Evolutionary conservation across 495 filamentous ascomycete genomes (phyloP), one percentile per base, ranked within the genome.

Genomic region (Acidomyces sp.): DNA sequence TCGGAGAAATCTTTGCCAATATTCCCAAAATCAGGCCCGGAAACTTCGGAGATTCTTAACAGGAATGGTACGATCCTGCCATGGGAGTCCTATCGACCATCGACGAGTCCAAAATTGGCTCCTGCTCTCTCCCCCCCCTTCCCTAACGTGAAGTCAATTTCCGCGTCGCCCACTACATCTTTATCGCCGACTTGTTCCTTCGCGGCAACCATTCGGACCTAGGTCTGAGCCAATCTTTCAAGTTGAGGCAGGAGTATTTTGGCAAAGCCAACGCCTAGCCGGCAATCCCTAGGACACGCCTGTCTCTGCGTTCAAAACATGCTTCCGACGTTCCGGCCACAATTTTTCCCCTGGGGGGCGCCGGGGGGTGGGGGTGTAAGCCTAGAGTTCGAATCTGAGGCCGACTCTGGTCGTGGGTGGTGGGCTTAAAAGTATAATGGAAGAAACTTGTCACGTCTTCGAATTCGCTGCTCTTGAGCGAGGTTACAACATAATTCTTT

Each of bases 401-500:
- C 62, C 62, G 15, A 67, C 62, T 0, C 10, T 68, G 1, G 39
- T 69, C 29, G 37, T 67, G 13, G 53, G 55, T 23, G 60, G 43
- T 28, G 64, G 62, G 26, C 70, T 53, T 48, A 67, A 71, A 36
- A 60, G 49, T 17, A 43, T 57, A 1, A 58, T 63, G 49, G 67
- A 73, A 43, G 69, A 72, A 33, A 41, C 58, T 13, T 58, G 55
- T 19, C 67, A 70, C 37, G 10, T 32, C 6, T 37, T 51, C 26
- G 66, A 50, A 13, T 43, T 53, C 5, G 46, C 53, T 0, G 58
- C 54, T 2, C 51, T 69, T 1, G 57, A 49, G n/a, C 57, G 67
- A 4, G 66, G 68, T 3, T 69, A 53, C 37, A 67, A 71, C 43
- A 50, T 58, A 37, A 58, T 69, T 36, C 60, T 55, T 0, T 72